Percentiles rank a stretch among this genome's conserved stretches.
Conservation (phyloP, 2,329 filamentous ascomycete genomes). For the Botryotinia calthae region DNA sequence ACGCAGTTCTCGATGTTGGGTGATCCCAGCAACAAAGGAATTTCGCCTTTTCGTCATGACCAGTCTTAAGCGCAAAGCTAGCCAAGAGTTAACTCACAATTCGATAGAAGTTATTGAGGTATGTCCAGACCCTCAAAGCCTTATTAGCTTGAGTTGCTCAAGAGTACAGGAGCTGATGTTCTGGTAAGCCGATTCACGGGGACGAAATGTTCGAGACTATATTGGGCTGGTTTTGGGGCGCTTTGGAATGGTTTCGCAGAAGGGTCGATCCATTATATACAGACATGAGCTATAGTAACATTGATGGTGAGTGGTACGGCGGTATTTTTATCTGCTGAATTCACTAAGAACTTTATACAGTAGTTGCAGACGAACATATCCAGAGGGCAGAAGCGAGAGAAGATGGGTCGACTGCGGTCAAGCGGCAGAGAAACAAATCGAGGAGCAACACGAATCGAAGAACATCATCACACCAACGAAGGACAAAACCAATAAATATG, state of each 20-base stretch:
- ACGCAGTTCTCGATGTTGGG: conserved; percentile 12
- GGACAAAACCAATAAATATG: neutral
- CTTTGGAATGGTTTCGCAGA: neutral
- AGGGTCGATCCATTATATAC: conserved; percentile 18
- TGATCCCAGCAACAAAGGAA: neutral
- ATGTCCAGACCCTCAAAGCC: neutral
- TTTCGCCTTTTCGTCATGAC: conserved; percentile 14
- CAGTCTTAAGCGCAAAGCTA: conserved; percentile 32
- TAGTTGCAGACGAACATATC: conserved; percentile 25
- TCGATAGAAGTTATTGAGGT: conserved; percentile 25
- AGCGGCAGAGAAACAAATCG: conserved; percentile 26
- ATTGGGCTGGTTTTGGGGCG: conserved; percentile 1
- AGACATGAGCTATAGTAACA: conserved; percentile 19
- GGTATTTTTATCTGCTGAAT: neutral
- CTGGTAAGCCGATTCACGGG: neutral
- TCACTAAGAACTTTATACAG: conserved; percentile 22
- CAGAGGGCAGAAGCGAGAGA: conserved; percentile 23
- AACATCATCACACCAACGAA: neutral
- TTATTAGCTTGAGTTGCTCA: neutral
- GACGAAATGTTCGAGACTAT: conserved; percentile 17
- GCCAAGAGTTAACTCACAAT: conserved; percentile 27
- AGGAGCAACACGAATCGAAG: neutral
- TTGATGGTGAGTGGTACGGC: conserved; percentile 10
- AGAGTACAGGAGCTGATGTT: neutral
- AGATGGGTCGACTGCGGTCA: conserved; percentile 25